A percentile compares a stretch with the other conserved stretches of the same genome.
Evolutionary conservation across 1,139 yeast species (phyloP).

Genomic region (Suhomyces chickasaworum): DNA sequence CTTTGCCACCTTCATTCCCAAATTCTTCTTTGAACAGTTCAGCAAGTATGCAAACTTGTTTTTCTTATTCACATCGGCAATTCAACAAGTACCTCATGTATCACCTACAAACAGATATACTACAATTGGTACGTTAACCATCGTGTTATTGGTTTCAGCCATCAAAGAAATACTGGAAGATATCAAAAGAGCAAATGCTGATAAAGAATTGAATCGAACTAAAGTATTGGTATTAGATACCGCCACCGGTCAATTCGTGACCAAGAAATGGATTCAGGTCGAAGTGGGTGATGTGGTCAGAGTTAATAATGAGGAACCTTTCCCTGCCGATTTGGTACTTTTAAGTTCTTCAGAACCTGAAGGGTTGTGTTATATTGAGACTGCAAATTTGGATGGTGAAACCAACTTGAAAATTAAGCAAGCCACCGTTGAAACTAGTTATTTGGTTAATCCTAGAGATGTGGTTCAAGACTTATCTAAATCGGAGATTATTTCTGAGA

Average conservation of each 20-base stretch:
- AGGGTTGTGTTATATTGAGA: conserved; percentile 95
- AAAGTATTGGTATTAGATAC: conserved; percentile 69
- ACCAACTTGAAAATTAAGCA: conserved; percentile 95
- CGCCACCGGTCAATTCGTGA: conserved; percentile 58
- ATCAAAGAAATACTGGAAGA: conserved; percentile 91
- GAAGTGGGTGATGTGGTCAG: conserved; percentile 89
- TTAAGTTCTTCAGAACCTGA: conserved; percentile 96
- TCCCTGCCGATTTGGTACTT: conserved; percentile 90
- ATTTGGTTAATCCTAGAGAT: conserved; percentile 68
- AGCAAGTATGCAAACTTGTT: conserved; percentile 96
- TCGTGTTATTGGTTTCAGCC: conserved; percentile 88
- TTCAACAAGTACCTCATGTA: conserved; percentile 96
- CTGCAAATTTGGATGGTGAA: conserved; percentile 97
- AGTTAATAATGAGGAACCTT: conserved; percentile 83
- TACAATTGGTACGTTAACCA: conserved; percentile 84
- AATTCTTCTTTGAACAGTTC: conserved; percentile 93
- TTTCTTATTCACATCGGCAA: conserved; percentile 86
- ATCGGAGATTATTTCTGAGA: conserved; percentile 70
- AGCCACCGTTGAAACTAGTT: conserved; percentile 75
- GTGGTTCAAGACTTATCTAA: conserved; percentile 42
- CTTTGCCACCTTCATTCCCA: conserved; percentile 89
- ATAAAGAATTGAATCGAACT: conserved; percentile 84
- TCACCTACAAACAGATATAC: conserved; percentile 96
- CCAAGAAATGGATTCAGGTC: conserved; percentile 82
- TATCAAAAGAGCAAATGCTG: conserved; percentile 83